A percentile compares a stretch with the other conserved stretches of the same genome.
Conservation (phyloP, 345 rosid genomes). For the Lepidium sativum region DNA sequence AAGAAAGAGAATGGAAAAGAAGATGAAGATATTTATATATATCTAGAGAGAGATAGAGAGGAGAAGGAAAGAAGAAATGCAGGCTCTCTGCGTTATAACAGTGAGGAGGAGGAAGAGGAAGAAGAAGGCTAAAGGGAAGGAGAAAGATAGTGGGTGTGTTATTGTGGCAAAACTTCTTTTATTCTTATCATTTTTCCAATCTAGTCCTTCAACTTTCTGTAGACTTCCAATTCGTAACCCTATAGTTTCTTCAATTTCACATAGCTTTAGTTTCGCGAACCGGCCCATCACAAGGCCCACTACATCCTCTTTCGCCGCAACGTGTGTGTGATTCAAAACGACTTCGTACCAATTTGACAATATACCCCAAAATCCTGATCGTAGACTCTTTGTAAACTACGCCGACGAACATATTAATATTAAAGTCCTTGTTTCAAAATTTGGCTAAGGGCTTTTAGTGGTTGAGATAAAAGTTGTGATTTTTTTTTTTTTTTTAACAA, state of each 20-base stretch:
- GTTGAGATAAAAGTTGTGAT: neutral
- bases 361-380: neutral
- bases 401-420: neutral
- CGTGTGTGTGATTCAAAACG: constrained; percentile 1
- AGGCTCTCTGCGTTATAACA: constrained; percentile 23
- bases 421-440: neutral
- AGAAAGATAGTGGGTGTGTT: constrained; percentile 29
- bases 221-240: neutral
- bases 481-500: no score
- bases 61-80: neutral
- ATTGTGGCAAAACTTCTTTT: constrained; percentile 20
- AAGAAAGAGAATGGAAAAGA: neutral
- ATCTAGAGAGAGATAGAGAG: neutral
- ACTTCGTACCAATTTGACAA: constrained; percentile 3
- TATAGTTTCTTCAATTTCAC: neutral
- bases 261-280: neutral
- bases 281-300: constrained; percentile 22
- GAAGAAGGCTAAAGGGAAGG: constrained; percentile 1
- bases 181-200: constrained; percentile 2
- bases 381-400: neutral
- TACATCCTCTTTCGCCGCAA: neutral
- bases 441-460: no score
- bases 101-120: constrained; percentile 19
- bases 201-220: neutral
- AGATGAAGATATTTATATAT: neutral